A percentile compares a stretch with the other conserved stretches of the same genome.
Evolutionary conservation across 2,329 filamentous ascomycete genomes (phyloP).

Genomic region (Laburnicola sp.): DNA sequence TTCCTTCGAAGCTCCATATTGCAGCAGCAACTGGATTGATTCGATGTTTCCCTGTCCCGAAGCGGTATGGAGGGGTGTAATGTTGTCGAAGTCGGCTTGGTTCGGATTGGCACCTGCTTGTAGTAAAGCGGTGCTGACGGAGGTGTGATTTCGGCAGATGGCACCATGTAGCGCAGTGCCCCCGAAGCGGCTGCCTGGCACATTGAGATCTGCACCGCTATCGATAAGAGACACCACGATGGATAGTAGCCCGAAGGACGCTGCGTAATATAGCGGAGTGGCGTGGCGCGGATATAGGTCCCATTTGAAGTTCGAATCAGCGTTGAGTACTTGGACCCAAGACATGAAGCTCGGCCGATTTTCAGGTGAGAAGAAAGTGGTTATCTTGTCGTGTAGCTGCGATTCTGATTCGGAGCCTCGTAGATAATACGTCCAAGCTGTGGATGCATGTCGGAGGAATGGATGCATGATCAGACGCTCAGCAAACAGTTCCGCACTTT

Average conservation of each 20-base stretch:
- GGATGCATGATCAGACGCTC: not conserved
- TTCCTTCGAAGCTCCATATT: not conserved
- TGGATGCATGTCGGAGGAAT: slow-evolving; percentile 2
- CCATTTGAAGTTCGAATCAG: slow-evolving; percentile 6
- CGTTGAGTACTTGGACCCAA: slow-evolving; percentile 7
- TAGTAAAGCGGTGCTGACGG: not conserved
- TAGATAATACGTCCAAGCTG: slow-evolving; percentile 5
- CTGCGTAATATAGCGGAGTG: slow-evolving; percentile 5
- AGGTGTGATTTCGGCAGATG: not conserved
- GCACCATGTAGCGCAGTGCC: slow-evolving; percentile 8
- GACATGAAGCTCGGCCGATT: slow-evolving; percentile 4
- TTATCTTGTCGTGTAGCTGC: not conserved
- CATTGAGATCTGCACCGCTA: slow-evolving; percentile 2
- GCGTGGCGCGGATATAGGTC: slow-evolving; percentile 1
- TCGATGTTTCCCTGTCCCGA: not conserved
- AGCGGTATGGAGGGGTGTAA: slow-evolving; percentile 8
- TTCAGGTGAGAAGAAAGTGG: slow-evolving; percentile 1
- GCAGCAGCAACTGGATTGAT: not conserved
- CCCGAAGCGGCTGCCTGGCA: slow-evolving; percentile 5
- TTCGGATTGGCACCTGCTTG: slow-evolving; percentile 3
- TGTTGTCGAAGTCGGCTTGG: slow-evolving; percentile 1
- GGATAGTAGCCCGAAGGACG: slow-evolving; percentile 1
- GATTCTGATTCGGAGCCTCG: not conserved
- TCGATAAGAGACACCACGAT: not conserved
- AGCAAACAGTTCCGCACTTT: not conserved